Conservation (phyloP, 2,329 filamentous ascomycete species). For the Aspergillus glaucus region DNA sequence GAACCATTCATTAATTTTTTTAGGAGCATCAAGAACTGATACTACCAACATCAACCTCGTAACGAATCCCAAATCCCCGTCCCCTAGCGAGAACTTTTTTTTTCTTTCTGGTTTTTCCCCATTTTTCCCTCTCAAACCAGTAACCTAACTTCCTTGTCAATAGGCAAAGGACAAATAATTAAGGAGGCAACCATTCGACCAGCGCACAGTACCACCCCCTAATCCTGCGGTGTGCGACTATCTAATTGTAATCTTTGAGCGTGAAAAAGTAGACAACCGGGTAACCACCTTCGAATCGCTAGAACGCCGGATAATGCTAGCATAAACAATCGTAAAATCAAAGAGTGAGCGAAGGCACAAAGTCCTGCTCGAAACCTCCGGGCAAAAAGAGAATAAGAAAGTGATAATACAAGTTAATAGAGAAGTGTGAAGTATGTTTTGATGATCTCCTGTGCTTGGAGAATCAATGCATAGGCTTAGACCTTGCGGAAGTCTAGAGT, state of each 20-base stretch:
- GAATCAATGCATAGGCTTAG: conserved; percentile 26
- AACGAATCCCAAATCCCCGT: not conserved
- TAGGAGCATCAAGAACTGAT: not conserved
- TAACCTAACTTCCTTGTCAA: conserved; percentile 8
- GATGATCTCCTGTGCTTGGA: conserved; percentile 17
- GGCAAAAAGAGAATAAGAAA: conserved; percentile 12
- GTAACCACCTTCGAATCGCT: conserved; percentile 30
- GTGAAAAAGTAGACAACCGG: conserved; percentile 14
- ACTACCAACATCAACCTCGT: not conserved
- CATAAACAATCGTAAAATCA: conserved; percentile 32
- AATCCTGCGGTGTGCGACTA: conserved; percentile 34
- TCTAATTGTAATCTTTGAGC: conserved; percentile 30
- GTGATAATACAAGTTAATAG: conserved; percentile 20
- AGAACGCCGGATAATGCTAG: conserved; percentile 41
- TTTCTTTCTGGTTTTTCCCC: conserved; percentile 1
- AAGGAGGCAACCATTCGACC: conserved; percentile 37
- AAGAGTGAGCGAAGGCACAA: conserved; percentile 12
- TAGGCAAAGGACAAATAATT: conserved; percentile 20
- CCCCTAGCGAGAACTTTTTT: too few species aligned
- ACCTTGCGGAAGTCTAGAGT: conserved; percentile 58
- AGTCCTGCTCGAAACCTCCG: conserved; percentile 7
- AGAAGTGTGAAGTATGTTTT: conserved; percentile 12
- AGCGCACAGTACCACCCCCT: conserved; percentile 37
- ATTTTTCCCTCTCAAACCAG: conserved; percentile 14
- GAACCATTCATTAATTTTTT: too few species aligned